These are phyloP conservation scores for Lipomyces sp. DNA, from an alignment of 805 yeast species.

Conservation along the genomic window DNA sequence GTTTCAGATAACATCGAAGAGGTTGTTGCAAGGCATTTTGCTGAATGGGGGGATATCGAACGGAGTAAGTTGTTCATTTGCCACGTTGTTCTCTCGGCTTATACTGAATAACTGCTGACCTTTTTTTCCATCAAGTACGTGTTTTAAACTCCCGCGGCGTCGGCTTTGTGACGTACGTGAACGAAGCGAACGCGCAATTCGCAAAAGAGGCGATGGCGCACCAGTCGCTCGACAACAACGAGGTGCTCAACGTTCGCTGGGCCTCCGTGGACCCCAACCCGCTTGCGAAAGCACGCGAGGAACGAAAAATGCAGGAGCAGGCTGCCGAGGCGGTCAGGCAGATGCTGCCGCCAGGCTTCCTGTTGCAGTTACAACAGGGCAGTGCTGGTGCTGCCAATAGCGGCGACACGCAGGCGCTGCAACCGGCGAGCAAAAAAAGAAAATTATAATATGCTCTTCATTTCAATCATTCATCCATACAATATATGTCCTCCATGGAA, in stretches of 20 bases:
- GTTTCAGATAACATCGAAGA: conserved; percentile 45
- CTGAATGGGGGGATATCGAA: conserved; percentile 73
- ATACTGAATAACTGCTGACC: not conserved
- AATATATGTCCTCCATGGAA: not conserved
- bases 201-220: conserved; percentile 93
- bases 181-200: conserved; percentile 80
- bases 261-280: conserved; percentile 88
- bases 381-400: too few relatives aligned
- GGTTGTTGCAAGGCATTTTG: conserved; percentile 50
- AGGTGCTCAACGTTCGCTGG: conserved; percentile 74
- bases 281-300: conserved; percentile 49
- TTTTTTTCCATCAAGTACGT: conserved; percentile 38
- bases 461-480: not conserved
- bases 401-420: conserved; percentile 10
- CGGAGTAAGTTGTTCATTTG: conserved; percentile 36
- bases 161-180: conserved; percentile 71
- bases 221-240: conserved; percentile 68
- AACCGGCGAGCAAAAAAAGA: conserved; percentile 17
- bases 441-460: conserved; percentile 1
- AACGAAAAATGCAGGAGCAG: conserved; percentile 49
- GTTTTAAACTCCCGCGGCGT: conserved; percentile 60
- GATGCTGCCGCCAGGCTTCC: conserved; percentile 38
- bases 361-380: conserved; percentile 16
- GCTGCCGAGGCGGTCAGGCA: conserved; percentile 46
- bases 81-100: not conserved